Conservation (phyloP, 2,329 filamentous ascomycete genomes). For the Nigrospora oryzae region DNA sequence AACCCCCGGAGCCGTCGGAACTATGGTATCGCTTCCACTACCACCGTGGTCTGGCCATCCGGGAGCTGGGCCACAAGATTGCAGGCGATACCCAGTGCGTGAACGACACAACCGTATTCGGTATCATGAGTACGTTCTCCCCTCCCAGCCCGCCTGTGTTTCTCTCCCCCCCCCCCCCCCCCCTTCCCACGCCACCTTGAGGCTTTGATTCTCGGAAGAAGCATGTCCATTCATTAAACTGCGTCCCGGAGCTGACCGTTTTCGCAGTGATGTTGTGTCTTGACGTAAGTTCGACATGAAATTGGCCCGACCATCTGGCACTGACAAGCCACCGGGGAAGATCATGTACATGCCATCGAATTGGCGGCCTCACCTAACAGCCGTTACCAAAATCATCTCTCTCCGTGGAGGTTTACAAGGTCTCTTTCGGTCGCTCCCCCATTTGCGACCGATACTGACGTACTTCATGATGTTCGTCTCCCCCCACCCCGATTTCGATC, state of each 20-base stretch:
- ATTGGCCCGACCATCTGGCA: not conserved
- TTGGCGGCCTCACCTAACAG: constrained; percentile 22
- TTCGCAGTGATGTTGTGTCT: constrained; percentile 16
- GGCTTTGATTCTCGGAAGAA: not conserved
- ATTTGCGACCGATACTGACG: constrained; percentile 5
- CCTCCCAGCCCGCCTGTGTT: no score
- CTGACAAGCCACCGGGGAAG: constrained; percentile 10
- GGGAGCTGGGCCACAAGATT: not conserved
- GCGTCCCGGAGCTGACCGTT: constrained; percentile 21
- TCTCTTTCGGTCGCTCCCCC: constrained; percentile 6
- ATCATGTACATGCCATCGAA: constrained; percentile 2
- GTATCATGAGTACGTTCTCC: not conserved
- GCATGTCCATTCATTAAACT: constrained; percentile 6
- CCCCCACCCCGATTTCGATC: not conserved
- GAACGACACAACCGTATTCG: not conserved
- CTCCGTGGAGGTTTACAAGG: constrained; percentile 18
- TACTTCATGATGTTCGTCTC: constrained; percentile 16
- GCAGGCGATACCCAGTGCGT: not conserved
- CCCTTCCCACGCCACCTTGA: not conserved
- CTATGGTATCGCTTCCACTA: constrained; percentile 2
- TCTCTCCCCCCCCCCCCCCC: no score
- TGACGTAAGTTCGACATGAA: constrained; percentile 16
- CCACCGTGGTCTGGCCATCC: not conserved
- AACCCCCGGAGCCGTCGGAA: not conserved
- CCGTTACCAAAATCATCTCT: constrained; percentile 16